Base-by-base conservation (phyloP, 352 stramenopile species). In the Phytophthora vignae region DNA sequence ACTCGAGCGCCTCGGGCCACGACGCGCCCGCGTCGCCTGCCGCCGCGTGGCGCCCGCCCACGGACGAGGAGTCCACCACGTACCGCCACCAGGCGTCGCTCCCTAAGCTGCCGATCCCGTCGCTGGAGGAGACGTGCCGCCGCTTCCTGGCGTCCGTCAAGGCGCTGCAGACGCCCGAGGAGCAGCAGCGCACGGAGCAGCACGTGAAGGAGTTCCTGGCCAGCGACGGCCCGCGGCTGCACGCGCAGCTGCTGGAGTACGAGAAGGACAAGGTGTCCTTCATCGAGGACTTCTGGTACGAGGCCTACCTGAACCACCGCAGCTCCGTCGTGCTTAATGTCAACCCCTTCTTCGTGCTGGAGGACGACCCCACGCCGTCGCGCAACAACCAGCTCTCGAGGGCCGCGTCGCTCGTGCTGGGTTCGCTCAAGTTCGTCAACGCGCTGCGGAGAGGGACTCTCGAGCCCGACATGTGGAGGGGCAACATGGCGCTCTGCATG, bases 331-430 rank as follows among this genome's bases (percentile, higher is more conserved):
- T 99, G 59, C 84, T 99, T 53, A 99, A 99, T 74, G 86, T 99
- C 21, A 99, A 99, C 77, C 96, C 97, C 31, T 99, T 98, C 76
- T 99, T 99, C 85, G 84, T 99, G 36, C 71, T 99, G 36, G 94
- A 98, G 64, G 90, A 96, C 73, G 91, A 97, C 71, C 87, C 91
- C 49, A 95, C 91, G 55, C 90, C 91, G 17, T 90, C 83, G 42
- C 82, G 89, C 31, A 98, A 98, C 67, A 87, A 96, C 76, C 96
- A 98, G 68, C 89, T 98, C 50, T 80, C 82, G 25, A 87, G 95
- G 48, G 96, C 96, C 5, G 90, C 95, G 65, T 96, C 84, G 61
- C 84, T 99, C 15, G 85, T 95, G 12, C 90, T 98, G 62, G 90
- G 94, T 33, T 91, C 93, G 25, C 83, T 98, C 74, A 98, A 96